phyloP scores from a whole-genome alignment of 192 early-diverging fungal genomes.

The Coemansia sp. region DNA sequence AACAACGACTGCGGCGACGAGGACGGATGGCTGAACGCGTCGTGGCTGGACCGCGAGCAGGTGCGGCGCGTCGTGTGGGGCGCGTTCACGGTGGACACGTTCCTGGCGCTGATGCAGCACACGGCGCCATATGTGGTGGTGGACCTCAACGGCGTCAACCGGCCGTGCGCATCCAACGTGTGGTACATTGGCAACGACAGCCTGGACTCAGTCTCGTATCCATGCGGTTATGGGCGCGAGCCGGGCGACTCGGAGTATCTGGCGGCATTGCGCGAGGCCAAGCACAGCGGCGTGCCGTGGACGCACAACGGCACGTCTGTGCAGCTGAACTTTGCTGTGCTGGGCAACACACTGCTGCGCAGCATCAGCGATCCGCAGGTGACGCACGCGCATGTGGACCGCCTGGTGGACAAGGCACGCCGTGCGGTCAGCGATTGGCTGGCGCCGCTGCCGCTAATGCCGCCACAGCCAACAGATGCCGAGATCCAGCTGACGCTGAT shows the following conservation, averaged over 20 bases:
- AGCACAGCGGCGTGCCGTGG: slow-evolving; percentile 36
- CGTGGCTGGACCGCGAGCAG: slow-evolving; percentile 53
- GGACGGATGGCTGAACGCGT: slow-evolving; percentile 40
- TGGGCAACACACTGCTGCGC: slow-evolving; percentile 42
- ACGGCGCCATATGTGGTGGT: slow-evolving; percentile 33
- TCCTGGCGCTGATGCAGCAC: slow-evolving; percentile 46
- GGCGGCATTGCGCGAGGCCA: slow-evolving; percentile 6
- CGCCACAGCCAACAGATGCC: slow-evolving; percentile 7
- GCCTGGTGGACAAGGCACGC: slow-evolving; percentile 24
- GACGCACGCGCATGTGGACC: slow-evolving; percentile 25
- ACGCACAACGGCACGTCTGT: slow-evolving; percentile 34
- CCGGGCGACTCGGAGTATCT: slow-evolving; percentile 40
- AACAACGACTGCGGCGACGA: slow-evolving; percentile 31
- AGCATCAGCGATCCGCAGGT: slow-evolving; percentile 38
- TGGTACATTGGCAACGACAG: slow-evolving; percentile 51
- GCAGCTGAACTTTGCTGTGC: slow-evolving; percentile 48
- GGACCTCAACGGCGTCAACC: slow-evolving; percentile 50
- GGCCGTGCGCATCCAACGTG: slow-evolving; percentile 42
- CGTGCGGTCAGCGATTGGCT: slow-evolving; percentile 38
- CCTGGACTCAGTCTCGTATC: slow-evolving; percentile 23
- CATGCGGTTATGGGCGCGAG: slow-evolving; percentile 1
- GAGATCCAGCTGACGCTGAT: slow-evolving; percentile 40
- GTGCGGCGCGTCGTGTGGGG: slow-evolving; percentile 41
- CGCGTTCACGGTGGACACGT: slow-evolving; percentile 46
- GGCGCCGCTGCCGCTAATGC: slow-evolving; percentile 26